Conservation (phyloP, 129 eudicot species). For the Ambrosia artemisiifolia region DNA sequence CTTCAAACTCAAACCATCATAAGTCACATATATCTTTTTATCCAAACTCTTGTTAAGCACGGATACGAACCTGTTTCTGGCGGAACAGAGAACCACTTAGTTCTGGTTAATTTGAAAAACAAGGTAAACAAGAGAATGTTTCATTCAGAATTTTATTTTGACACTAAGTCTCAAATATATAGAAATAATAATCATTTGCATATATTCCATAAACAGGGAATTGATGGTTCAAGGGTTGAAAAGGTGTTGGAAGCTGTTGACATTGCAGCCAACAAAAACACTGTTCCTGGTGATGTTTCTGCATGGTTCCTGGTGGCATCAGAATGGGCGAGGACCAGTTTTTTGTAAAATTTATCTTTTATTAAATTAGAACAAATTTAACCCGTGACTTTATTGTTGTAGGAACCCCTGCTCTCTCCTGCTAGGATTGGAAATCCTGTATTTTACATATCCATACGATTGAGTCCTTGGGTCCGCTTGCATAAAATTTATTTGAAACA, state of each 20-base stretch:
- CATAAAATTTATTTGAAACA: no score
- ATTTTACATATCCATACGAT: no score
- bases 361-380: not conserved
- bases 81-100: slow-evolving; percentile 97
- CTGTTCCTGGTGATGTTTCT: slow-evolving; percentile 98
- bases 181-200: not conserved
- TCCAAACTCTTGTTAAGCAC: slow-evolving; percentile 60
- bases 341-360: not conserved
- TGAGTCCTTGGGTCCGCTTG: no score
- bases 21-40: not conserved
- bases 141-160: not conserved
- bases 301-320: slow-evolving; percentile 99
- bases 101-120: slow-evolving; percentile 81
- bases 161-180: not conserved
- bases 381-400: not conserved
- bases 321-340: slow-evolving; percentile 64
- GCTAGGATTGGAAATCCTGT: no score
- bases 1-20: slow-evolving; percentile 2
- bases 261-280: slow-evolving; percentile 94
- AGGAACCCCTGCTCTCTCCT: slow-evolving; percentile 99
- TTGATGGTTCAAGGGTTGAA: slow-evolving; percentile 98
- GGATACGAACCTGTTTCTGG: slow-evolving; percentile 99
- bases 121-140: slow-evolving; percentile 49
- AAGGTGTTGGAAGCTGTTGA: slow-evolving; percentile 97
- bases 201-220: slow-evolving; percentile 51